These are phyloP conservation scores for Citrus medica DNA, from an alignment of 345 rosid genomes.

Conservation along the genomic window DNA sequence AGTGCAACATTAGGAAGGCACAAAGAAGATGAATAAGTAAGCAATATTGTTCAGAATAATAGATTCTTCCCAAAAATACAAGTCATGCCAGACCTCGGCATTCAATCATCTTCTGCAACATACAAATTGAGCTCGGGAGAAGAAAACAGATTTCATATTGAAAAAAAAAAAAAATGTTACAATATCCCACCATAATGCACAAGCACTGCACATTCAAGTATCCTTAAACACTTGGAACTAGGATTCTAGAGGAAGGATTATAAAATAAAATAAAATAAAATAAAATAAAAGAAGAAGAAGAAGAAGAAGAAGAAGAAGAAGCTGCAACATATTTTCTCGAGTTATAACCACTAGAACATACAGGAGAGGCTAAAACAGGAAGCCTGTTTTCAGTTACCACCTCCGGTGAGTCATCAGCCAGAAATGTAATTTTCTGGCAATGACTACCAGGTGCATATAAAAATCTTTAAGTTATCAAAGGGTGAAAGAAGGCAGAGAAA, in stretches of 20 bases:
- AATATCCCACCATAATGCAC: slow-evolving; percentile 12
- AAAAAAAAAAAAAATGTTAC: slow-evolving; percentile 24
- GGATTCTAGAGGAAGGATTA: slow-evolving; percentile 9
- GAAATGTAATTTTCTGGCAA: slow-evolving; percentile 30
- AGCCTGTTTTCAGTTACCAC: slow-evolving; percentile 49
- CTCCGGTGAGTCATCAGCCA: slow-evolving; percentile 68
- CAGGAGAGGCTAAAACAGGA: slow-evolving; percentile 21
- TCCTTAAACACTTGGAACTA: slow-evolving; percentile 19
- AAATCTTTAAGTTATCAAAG: slow-evolving; percentile 30
- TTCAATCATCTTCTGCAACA: neutral
- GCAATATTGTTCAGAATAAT: too few species aligned
- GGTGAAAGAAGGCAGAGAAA: slow-evolving; percentile 13
- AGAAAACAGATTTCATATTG: neutral
- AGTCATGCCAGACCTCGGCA: neutral
- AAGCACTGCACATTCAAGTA: slow-evolving; percentile 20
- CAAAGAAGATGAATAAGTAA: neutral
- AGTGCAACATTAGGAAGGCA: neutral
- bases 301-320: neutral
- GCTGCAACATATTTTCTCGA: slow-evolving; percentile 11
- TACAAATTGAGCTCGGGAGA: neutral
- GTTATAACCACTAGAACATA: slow-evolving; percentile 18
- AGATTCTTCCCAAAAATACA: neutral
- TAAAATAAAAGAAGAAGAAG: too few species aligned
- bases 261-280: too few species aligned
- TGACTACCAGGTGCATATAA: slow-evolving; percentile 68